phyloP scores from a whole-genome alignment of 2,329 filamentous ascomycete genomes.

The Penicillium decumbens region DNA sequence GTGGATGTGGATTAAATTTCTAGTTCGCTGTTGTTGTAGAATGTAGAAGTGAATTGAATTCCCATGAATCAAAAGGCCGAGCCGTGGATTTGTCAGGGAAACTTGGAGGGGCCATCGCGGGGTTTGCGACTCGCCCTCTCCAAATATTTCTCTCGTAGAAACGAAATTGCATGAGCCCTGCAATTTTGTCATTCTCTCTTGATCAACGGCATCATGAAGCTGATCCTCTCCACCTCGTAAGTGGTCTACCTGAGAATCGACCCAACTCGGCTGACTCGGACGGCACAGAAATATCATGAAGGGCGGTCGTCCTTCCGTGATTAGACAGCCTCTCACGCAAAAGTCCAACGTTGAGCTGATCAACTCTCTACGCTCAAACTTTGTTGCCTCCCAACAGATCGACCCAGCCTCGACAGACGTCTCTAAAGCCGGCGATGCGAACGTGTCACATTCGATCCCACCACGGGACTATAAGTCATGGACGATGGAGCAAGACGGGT shows the following conservation, averaged over 20 bases:
- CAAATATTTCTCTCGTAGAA: not conserved
- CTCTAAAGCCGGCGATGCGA: constrained; percentile 11
- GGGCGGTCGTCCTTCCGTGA: constrained; percentile 72
- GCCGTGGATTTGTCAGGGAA: constrained; percentile 20
- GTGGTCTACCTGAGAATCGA: constrained; percentile 29
- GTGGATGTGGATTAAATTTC: constrained; percentile 28
- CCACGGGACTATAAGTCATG: constrained; percentile 50
- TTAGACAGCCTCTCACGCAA: constrained; percentile 69
- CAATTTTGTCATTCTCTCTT: not conserved
- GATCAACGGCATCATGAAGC: constrained; percentile 65
- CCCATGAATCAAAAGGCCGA: not conserved
- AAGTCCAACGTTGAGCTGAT: constrained; percentile 93
- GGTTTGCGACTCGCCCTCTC: constrained; percentile 9
- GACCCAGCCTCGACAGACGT: constrained; percentile 16
- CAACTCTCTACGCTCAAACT: constrained; percentile 79
- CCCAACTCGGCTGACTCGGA: not conserved
- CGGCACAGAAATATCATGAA: constrained; percentile 71
- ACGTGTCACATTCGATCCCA: constrained; percentile 7
- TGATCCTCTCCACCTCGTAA: constrained; percentile 82
- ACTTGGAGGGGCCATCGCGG: constrained; percentile 17
- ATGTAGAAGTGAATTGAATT: not conserved
- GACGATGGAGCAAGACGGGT: constrained; percentile 60
- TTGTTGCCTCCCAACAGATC: constrained; percentile 67
- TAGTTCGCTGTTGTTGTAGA: no score
- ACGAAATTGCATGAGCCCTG: not conserved